phyloP scores from a whole-genome alignment of 2,329 filamentous ascomycete species.

The Leptosphaerulina australis region DNA sequence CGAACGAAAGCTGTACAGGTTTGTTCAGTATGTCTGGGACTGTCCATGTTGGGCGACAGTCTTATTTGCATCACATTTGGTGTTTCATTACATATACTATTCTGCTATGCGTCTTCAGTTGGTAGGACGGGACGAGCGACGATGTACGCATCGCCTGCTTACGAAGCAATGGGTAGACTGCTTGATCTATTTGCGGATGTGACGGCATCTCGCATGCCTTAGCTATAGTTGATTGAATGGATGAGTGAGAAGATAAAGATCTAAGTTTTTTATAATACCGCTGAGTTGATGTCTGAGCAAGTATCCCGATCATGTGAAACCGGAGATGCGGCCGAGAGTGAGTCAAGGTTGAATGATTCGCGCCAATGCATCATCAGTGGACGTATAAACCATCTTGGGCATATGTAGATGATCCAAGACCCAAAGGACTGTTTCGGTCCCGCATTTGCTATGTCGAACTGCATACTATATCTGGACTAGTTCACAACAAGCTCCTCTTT shows the following conservation, averaged over 20 bases:
- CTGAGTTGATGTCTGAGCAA: no score
- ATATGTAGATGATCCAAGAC: no score
- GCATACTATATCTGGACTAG: conserved; percentile 6
- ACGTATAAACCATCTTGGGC: no score
- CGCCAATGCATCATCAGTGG: neutral
- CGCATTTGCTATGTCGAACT: neutral
- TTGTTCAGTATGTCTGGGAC: neutral
- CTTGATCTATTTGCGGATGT: neutral
- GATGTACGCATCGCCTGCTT: neutral
- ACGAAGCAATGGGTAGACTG: neutral
- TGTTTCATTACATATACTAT: conserved; percentile 8
- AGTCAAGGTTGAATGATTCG: neutral
- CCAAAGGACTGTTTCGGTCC: no score
- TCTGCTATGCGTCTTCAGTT: neutral
- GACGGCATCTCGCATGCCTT: neutral
- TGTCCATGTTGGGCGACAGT: neutral
- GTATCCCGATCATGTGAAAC: no score
- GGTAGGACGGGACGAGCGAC: neutral
- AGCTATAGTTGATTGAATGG: neutral
- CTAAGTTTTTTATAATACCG: no score
- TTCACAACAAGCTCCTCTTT: neutral
- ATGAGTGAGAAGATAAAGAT: neutral
- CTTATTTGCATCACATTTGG: conserved; percentile 7
- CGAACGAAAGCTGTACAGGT: neutral
- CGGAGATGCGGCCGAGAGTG: no score